A percentile compares a stretch with the other conserved stretches of the same genome.
phyloP scores from a whole-genome alignment of 768 basidiomycete species.

The Tricholoma terreum region DNA sequence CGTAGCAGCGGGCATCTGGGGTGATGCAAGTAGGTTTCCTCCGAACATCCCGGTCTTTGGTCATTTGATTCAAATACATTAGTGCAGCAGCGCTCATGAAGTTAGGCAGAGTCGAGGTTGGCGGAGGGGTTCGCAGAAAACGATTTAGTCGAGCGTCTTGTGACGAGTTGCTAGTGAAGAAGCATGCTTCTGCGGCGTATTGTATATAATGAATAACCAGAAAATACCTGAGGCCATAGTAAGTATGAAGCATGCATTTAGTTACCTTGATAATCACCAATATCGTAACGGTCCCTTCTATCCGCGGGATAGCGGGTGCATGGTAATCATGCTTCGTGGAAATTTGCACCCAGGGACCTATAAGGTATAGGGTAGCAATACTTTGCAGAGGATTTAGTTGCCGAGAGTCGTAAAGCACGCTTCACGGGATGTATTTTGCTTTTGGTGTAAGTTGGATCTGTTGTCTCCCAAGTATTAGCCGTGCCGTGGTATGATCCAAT shows the following conservation, averaged over 20 bases:
- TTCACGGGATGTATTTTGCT: background rate
- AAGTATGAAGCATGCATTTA: background rate
- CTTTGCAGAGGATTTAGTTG: background rate
- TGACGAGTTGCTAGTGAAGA: background rate
- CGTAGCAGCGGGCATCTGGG: background rate
- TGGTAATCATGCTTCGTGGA: background rate
- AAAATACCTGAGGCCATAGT: background rate
- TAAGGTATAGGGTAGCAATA: background rate
- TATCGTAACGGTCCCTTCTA: background rate
- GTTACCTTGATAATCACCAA: background rate
- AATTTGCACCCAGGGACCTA: background rate
- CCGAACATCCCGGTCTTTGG: background rate
- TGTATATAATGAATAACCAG: background rate
- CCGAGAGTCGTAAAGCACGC: background rate
- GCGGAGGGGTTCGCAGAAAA: background rate
- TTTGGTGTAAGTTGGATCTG: background rate
- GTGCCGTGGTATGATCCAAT: background rate
- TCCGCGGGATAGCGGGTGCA: background rate
- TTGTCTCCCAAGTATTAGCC: background rate
- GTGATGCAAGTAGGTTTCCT: background rate
- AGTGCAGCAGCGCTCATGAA: background rate
- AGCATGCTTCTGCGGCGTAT: background rate
- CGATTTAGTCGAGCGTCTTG: background rate
- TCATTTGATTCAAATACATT: background rate
- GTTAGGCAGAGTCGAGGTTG: background rate